Evolutionary conservation across 2,329 filamentous ascomycete genomes (phyloP), one percentile per base, ranked within the genome.

Genomic region (Colletotrichum godetiae): DNA sequence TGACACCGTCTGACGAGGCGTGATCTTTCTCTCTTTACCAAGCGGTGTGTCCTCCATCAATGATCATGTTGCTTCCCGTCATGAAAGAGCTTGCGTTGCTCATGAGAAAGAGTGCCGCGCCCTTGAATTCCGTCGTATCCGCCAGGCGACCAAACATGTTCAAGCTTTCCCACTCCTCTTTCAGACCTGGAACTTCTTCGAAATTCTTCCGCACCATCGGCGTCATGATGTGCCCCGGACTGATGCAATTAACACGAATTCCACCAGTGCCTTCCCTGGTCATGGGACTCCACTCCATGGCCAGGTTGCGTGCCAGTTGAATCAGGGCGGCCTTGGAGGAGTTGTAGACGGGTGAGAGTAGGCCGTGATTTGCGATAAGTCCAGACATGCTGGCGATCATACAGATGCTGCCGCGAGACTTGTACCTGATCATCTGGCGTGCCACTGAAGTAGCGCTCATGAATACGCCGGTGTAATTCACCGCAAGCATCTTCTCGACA

Each of bases 191-290:
- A 24, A 90, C 92, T 76, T 93, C 87, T 74, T 91, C 86, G 76
- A 95, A 94, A 59, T 94, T 86, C 77, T 90, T 88, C 78, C 91
- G 87, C 0, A 94, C 92, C 93, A 95, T 95, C 1, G 91, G 89
- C 2, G 91, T 93, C 6, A 91, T 83, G 72, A 93, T 76, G 59
- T 76, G 77, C 1, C 75, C 75, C 4, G 77, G 77, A 11, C 76
- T 77, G 42, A 78, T 76, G 46, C 75, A 77, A 58, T 78, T 94
- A 67, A 94, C 89, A 0, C 92, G 85, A 74, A 94, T 92, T 5
- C 89, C 89, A 73, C 91, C 84, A 1, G 77, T 79, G 15, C 82
- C 82, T 37, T 84, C 80, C 59, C 79, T 68, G 5, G 74, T 74
- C 29, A 81, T 78, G 22, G 85, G 83, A 46, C 89, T 90, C 90